Percentiles rank a stretch among this genome's conserved stretches.
These are phyloP conservation scores for Beauveria scarabaeidicola DNA, from an alignment of 2,329 filamentous ascomycete species.

Conservation along the genomic window DNA sequence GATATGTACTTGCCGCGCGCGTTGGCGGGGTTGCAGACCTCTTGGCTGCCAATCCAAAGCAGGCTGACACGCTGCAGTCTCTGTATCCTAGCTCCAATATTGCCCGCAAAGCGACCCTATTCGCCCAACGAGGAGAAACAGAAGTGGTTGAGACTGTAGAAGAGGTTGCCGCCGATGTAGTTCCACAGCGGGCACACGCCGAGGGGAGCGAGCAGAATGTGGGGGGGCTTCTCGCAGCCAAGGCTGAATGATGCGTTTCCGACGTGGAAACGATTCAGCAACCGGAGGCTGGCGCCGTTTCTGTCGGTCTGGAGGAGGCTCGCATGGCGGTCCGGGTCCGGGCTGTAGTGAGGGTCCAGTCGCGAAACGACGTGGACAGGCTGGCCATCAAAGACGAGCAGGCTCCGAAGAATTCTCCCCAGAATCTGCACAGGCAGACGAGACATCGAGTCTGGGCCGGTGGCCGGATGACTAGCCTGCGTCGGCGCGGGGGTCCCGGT, in stretches of 20 bases:
- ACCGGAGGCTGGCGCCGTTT: conserved; percentile 9
- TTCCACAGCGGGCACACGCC: conserved; percentile 32
- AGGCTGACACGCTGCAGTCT: conserved; percentile 37
- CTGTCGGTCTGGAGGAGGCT: neutral
- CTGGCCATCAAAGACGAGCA: conserved; percentile 25
- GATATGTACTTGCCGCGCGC: conserved; percentile 23
- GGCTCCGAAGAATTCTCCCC: conserved; percentile 27
- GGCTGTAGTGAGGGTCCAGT: conserved; percentile 25
- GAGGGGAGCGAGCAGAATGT: conserved; percentile 28
- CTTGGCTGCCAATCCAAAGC: conserved; percentile 31
- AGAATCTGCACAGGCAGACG: conserved; percentile 23
- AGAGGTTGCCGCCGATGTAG: conserved; percentile 32
- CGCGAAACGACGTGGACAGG: conserved; percentile 37
- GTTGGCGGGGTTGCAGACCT: conserved; percentile 17
- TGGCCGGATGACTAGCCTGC: neutral
- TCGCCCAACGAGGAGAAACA: conserved; percentile 46
- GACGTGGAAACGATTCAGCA: conserved; percentile 33
- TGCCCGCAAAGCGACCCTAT: conserved; percentile 36
- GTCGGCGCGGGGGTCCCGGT: neutral
- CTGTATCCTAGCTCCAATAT: conserved; percentile 33
- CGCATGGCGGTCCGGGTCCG: conserved; percentile 10
- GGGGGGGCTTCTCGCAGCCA: conserved; percentile 25
- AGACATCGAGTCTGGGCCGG: neutral
- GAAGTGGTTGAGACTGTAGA: conserved; percentile 42
- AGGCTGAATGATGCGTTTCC: conserved; percentile 24